These are phyloP conservation scores for Zygosaccharomyces sapae DNA, from an alignment of 1,139 yeast genomes.

Conservation along the genomic window DNA sequence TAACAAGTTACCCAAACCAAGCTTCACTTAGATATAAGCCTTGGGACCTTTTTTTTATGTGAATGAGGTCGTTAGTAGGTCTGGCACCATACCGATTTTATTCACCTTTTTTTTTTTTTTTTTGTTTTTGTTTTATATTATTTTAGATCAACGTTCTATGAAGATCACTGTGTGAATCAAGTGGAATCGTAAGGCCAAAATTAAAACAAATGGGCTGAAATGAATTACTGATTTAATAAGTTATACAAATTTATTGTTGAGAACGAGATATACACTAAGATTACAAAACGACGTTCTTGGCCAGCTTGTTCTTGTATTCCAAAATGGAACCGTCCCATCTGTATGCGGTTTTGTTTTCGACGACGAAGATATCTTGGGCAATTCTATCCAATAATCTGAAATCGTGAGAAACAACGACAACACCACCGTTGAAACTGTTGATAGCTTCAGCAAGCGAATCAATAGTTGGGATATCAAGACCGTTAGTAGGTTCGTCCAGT, in stretches of 20 bases:
- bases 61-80: conserved; percentile 2
- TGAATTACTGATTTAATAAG: not conserved
- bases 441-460: conserved; percentile 97
- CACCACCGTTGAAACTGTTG: conserved; percentile 93
- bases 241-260: not conserved
- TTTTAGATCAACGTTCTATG: conserved; percentile 1
- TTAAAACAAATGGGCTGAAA: too few relatives aligned
- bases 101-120: conserved; percentile 6
- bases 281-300: conserved; percentile 75
- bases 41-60: conserved; percentile 3
- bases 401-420: conserved; percentile 97
- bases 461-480: conserved; percentile 95
- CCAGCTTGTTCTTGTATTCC: conserved; percentile 90
- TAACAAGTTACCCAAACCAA: conserved; percentile 29
- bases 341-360: conserved; percentile 90
- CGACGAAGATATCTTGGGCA: conserved; percentile 94
- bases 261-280: conserved; percentile 1
- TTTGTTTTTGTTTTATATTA: not conserved
- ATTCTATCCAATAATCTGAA: conserved; percentile 96
- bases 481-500: conserved; percentile 99
- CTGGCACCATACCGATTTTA: conserved; percentile 5
- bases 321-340: conserved; percentile 92
- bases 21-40: conserved; percentile 21
- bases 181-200: not conserved
- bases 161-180: not conserved